Base-by-base conservation (phyloP, 225 moss, liverwort and hornwort species). In the Takakia lepidozioides region DNA sequence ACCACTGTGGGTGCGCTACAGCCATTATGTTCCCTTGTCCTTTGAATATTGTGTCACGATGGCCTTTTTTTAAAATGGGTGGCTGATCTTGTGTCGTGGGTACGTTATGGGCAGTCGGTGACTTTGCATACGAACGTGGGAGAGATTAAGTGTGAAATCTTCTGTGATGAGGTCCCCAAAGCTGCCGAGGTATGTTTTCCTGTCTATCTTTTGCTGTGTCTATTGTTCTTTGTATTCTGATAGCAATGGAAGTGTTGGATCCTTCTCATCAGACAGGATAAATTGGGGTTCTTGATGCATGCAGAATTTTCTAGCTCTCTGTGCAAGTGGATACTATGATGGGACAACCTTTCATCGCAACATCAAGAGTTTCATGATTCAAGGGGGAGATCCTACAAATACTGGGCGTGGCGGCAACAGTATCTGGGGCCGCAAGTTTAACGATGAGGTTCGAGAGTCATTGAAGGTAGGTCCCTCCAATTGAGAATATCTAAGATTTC, bases 291-390 rank as follows among this genome's bases (percentile, higher is more conserved):
- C n/a, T n/a, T n/a, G n/a, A n/a, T n/a, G n/a, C n/a, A n/a, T n/a
- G n/a, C 90, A 95, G 91, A 98, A 85, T 23, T 98, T 98, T 47
- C 73, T 95, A 67, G 89, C 89, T 43, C 65, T 90, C 0, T 86
- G 82, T 72, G 89, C 86, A 36, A 83, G 83, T 45, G 80, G 76
- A 26, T 75, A 83, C 58, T 90, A 98, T 58, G 95, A 98, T 53
- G 66, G 82, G 29, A 98, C 95, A 8, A 81, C 85, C 46, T 98
- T 98, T 57, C 95, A 98, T 49, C 79, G 95, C 51, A 95, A 95
- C 65, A 95, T 95, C 57, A 95, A 95, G 60, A 82, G 87, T 15
- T 95, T 95, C 46, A 95, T 95, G 95, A 73, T 95, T 52, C 95
- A 98, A 78, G 95, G 95, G 27, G 95, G 95, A 58, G 95, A 98